phyloP scores from a whole-genome alignment of 176 grass and related monocot species.

The Musa schizocarpa region DNA sequence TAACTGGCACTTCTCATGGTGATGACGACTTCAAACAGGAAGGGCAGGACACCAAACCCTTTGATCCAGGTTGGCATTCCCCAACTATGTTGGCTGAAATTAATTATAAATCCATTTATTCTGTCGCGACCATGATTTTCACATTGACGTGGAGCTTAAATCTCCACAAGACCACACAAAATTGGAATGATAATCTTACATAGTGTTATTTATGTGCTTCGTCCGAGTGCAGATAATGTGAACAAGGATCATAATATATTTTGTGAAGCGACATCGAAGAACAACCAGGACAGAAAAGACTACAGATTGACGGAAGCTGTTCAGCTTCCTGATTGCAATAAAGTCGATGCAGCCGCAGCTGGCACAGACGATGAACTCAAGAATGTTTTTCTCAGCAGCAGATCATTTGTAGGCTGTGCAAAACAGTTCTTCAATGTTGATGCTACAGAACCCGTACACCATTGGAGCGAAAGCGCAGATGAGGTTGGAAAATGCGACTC shows the following conservation, averaged over 20 bases:
- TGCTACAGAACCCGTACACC: not conserved
- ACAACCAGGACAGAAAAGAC: conserved; percentile 8
- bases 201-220: not conserved
- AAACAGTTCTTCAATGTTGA: conserved; percentile 18
- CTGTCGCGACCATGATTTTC: not conserved
- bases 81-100: too few relatives aligned
- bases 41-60: conserved; percentile 29
- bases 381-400: conserved; percentile 43
- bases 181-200: not conserved
- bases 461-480: conserved; percentile 6
- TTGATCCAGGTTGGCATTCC: conserved; percentile 30
- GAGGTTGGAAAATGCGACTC: conserved; percentile 14
- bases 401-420: conserved; percentile 31
- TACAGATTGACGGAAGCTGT: conserved; percentile 16
- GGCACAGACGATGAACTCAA: conserved; percentile 41
- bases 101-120: not conserved
- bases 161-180: not conserved
- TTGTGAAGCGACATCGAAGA: conserved; percentile 30
- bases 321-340: conserved; percentile 7
- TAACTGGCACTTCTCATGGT: conserved; percentile 26
- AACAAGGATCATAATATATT: conserved; percentile 20
- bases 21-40: conserved; percentile 24
- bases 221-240: conserved; percentile 30
- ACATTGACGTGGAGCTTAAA: not conserved
- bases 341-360: conserved; percentile 9